These are phyloP conservation scores for Fusarium lyarnte DNA, from an alignment of 2,329 filamentous ascomycete genomes.

Conservation along the genomic window DNA sequence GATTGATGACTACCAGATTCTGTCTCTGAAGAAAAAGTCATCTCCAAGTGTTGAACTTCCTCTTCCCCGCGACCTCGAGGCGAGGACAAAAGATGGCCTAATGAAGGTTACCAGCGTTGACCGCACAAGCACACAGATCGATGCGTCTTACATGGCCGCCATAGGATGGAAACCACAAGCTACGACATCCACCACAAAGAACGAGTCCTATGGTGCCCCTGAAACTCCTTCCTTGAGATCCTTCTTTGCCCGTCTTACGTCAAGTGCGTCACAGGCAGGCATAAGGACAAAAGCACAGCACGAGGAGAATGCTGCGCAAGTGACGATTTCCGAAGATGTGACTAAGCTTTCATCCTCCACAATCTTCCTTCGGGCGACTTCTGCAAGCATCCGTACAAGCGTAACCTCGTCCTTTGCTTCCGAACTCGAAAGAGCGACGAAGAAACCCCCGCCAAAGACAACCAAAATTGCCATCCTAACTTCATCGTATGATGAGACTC, in stretches of 20 bases:
- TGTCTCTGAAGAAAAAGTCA: constrained; percentile 83
- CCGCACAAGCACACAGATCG: constrained; percentile 89
- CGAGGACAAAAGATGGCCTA: constrained; percentile 83
- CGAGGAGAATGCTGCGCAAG: constrained; percentile 71
- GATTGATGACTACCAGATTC: constrained; percentile 86
- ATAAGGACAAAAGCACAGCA: constrained; percentile 65
- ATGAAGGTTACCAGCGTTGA: constrained; percentile 88
- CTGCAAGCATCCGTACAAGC: constrained; percentile 81
- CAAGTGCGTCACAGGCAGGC: constrained; percentile 60
- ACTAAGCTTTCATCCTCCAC: constrained; percentile 76
- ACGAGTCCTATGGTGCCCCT: constrained; percentile 60
- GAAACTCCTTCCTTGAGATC: constrained; percentile 72
- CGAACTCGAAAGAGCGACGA: constrained; percentile 94
- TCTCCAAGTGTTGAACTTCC: constrained; percentile 78
- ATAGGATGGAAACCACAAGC: constrained; percentile 81
- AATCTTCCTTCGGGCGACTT: constrained; percentile 89
- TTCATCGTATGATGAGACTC: constrained; percentile 85
- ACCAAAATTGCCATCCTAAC: constrained; percentile 90
- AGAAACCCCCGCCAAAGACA: constrained; percentile 91
- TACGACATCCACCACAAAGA: constrained; percentile 51
- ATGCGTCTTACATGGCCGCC: constrained; percentile 87
- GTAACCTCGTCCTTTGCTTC: constrained; percentile 77
- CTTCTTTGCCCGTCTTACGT: constrained; percentile 83
- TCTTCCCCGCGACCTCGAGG: constrained; percentile 82
- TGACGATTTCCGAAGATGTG: constrained; percentile 74